Evolutionary conservation across 1,284 basidiomycete genomes (phyloP), one percentile per base, ranked within the genome.

Genomic region (Trametes hirsuta): DNA sequence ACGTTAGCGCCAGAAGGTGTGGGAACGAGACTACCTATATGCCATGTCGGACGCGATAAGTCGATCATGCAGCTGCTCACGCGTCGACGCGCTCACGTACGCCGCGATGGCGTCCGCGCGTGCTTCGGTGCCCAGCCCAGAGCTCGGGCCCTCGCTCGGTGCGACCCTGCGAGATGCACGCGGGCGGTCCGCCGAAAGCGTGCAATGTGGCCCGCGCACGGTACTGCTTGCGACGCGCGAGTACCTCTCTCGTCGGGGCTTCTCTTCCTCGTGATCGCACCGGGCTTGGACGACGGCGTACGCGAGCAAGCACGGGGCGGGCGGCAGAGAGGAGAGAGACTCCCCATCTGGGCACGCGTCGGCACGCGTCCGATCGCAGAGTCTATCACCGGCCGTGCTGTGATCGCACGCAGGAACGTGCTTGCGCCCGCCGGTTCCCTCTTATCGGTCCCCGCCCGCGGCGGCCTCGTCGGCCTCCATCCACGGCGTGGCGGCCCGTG

Each of bases 331-430:
- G 24, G 44, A 52, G 56, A 58, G 52, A 49, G 37, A 1, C n/a
- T 37, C 56, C 49, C 45, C 25, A 47, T 52, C 45, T 47, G 56
- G 44, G 45, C 18, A 18, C n/a, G 14, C 44, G 18, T 47, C 22
- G 44, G 45, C 18, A 18, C n/a, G 14, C 44, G 18, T 47, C 22
- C 37, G 56, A 58, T 58, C 49, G 49, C 49, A 58, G 49, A 58
- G 56, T 47, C 56, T 47, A 58, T 58, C 56, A 58, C 49, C 56
- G 22, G 39, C 25, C 56, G 47, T 52, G 44, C 37, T 52, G 45
- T 50, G 49, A 41, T 52, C 42, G 48, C n/a, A 15, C 45, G 49
- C 49, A n/a, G 25, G 44, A 47, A 39, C 24, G 22, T 24, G 10
- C 12, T 3, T 50, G 37, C 25, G 36, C 25, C 22, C 9, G 30